Percentiles rank a stretch among this genome's conserved stretches.
phyloP scores from a whole-genome alignment of 306 rosid species.

The Geum urbanum region DNA sequence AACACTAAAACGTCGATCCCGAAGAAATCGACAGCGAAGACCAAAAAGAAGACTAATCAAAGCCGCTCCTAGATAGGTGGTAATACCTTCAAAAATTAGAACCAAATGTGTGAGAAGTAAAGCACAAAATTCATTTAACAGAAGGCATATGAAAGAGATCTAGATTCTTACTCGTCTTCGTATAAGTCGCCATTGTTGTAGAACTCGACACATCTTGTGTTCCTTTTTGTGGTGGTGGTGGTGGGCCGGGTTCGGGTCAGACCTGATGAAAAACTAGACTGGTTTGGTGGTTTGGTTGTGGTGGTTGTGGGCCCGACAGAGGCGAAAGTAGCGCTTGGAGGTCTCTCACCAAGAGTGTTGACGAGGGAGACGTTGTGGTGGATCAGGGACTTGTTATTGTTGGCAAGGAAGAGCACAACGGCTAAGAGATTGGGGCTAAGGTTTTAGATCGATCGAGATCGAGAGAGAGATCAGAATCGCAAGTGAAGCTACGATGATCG shows the following conservation, averaged over 20 bases:
- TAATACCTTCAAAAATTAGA: slow-evolving; percentile 57
- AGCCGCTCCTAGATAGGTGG: slow-evolving; percentile 91
- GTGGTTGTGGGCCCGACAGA: slow-evolving; percentile 25
- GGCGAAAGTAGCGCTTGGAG: slow-evolving; percentile 35
- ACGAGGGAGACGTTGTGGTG: slow-evolving; percentile 37
- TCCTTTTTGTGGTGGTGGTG: slow-evolving; percentile 2
- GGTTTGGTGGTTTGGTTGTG: slow-evolving; percentile 31
- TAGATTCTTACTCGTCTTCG: slow-evolving; percentile 91
- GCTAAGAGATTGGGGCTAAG: slow-evolving; percentile 30
- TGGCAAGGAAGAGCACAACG: slow-evolving; percentile 61
- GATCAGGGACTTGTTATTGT: slow-evolving; percentile 62
- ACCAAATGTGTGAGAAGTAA: slow-evolving; percentile 27
- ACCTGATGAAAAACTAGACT: slow-evolving; percentile 86
- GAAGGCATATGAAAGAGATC: slow-evolving; percentile 18
- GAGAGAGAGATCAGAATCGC: no score
- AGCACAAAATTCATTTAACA: neutral
- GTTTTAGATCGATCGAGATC: no score
- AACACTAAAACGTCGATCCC: no score
- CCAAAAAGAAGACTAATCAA: slow-evolving; percentile 42
- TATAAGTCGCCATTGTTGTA: slow-evolving; percentile 95
- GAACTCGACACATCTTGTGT: slow-evolving; percentile 65
- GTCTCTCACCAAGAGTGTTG: slow-evolving; percentile 61
- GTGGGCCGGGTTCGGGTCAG: slow-evolving; percentile 26
- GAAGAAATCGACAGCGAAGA: no score
- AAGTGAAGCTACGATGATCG: no score